Conservation (phyloP, 305 asterid genomes). For the Fraxinus baroniana region DNA sequence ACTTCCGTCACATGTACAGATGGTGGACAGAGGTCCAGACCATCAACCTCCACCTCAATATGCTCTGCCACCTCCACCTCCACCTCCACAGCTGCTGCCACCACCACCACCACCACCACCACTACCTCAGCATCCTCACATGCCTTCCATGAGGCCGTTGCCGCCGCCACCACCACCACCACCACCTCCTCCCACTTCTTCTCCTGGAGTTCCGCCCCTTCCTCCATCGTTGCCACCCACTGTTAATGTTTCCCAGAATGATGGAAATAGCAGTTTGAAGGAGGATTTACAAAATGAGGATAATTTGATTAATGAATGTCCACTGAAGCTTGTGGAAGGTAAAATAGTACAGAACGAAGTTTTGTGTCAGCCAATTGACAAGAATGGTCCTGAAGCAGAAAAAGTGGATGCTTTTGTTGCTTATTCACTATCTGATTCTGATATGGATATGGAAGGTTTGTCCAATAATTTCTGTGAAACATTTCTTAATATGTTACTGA, state of each 20-base stretch:
- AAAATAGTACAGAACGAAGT: slow-evolving; percentile 31
- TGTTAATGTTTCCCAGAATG: slow-evolving; percentile 22
- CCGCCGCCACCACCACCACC: slow-evolving; percentile 44
- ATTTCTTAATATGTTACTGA: slow-evolving; percentile 20
- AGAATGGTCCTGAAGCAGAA: slow-evolving; percentile 38
- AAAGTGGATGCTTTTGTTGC: slow-evolving; percentile 35
- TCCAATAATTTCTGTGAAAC: slow-evolving; percentile 13
- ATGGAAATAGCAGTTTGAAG: slow-evolving; percentile 22
- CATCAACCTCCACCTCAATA: slow-evolving; percentile 38
- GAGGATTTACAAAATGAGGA: slow-evolving; percentile 20
- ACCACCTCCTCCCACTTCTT: slow-evolving; percentile 37
- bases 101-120: slow-evolving; percentile 20
- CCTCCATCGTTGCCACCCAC: slow-evolving; percentile 59
- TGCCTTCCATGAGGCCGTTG: slow-evolving; percentile 27
- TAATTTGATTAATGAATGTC: slow-evolving; percentile 31
- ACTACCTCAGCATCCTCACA: slow-evolving; percentile 28
- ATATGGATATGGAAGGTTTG: slow-evolving; percentile 97
- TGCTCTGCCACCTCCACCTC: slow-evolving; percentile 29
- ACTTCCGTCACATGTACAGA: slow-evolving; percentile 47
- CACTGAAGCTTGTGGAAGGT: slow-evolving; percentile 36
- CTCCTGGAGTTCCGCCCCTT: slow-evolving; percentile 54
- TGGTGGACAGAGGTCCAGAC: slow-evolving; percentile 37
- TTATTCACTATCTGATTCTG: slow-evolving; percentile 61
- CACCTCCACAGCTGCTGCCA: not conserved
- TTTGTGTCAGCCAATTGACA: slow-evolving; percentile 37